A percentile compares a stretch with the other conserved stretches of the same genome.
Conservation (phyloP, 768 basidiomycete species). For the Mycena rebaudengoi region DNA sequence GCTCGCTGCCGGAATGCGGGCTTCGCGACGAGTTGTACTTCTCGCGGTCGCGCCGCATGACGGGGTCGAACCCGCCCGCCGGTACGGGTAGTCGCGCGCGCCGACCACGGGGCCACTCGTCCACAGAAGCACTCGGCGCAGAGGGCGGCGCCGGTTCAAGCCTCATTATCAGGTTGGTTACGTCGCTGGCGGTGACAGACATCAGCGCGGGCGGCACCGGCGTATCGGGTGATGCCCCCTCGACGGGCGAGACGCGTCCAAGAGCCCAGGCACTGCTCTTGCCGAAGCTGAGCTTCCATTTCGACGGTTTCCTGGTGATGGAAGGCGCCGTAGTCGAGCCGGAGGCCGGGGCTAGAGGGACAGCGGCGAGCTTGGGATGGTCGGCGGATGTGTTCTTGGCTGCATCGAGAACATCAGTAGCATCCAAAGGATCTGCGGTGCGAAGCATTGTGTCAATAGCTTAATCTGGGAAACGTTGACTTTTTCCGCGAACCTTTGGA, state of each 20-base stretch:
- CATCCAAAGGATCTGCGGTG: too few relatives aligned
- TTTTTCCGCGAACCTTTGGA: too few relatives aligned
- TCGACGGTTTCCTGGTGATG: constrained; percentile 79
- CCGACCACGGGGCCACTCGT: not conserved
- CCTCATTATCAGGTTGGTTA: constrained; percentile 77
- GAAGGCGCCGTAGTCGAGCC: constrained; percentile 40
- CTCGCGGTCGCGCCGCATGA: constrained; percentile 32
- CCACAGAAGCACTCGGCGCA: constrained; percentile 22
- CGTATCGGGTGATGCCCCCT: constrained; percentile 36
- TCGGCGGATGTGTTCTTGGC: too few relatives aligned
- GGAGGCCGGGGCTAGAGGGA: constrained; percentile 33
- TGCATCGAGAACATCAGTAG: too few relatives aligned
- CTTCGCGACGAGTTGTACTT: constrained; percentile 39
- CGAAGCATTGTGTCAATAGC: too few relatives aligned
- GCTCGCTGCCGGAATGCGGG: constrained; percentile 39
- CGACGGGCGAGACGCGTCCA: constrained; percentile 48
- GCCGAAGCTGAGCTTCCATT: constrained; percentile 82
- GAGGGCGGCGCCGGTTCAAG: constrained; percentile 55
- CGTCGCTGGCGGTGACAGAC: constrained; percentile 68
- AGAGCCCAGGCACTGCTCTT: constrained; percentile 53
- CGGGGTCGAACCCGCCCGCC: constrained; percentile 3
- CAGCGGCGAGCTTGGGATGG: too few relatives aligned
- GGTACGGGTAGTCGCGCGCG: not conserved
- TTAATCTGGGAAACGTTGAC: too few relatives aligned
- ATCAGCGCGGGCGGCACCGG: too few relatives aligned